phyloP scores from a whole-genome alignment of 2,329 filamentous ascomycete genomes.

The Diaporthe batatas region DNA sequence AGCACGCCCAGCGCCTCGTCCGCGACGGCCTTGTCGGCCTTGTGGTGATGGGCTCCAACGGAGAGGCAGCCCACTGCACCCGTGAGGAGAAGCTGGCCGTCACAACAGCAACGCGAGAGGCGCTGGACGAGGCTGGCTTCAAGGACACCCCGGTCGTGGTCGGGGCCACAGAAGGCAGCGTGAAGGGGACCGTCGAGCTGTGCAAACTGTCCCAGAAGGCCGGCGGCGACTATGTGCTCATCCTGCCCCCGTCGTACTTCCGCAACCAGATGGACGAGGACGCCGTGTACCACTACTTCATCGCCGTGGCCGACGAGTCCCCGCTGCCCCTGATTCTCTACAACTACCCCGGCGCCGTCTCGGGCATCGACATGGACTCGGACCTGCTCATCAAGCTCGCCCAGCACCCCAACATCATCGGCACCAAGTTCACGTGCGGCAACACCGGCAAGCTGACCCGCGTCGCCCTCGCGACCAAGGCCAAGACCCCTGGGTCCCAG shows the following conservation, averaged over 20 bases:
- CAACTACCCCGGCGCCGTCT: slow-evolving; percentile 91
- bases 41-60: slow-evolving; percentile 91
- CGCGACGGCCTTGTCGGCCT: slow-evolving; percentile 84
- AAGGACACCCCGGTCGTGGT: slow-evolving; percentile 82
- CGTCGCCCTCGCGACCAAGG: slow-evolving; percentile 79
- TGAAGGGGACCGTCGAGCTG: slow-evolving; percentile 83
- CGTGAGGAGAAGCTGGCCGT: slow-evolving; percentile 81
- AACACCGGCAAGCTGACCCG: slow-evolving; percentile 91
- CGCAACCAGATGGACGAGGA: slow-evolving; percentile 80
- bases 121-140: slow-evolving; percentile 85
- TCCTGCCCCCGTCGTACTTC: slow-evolving; percentile 89
- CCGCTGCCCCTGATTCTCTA: slow-evolving; percentile 87
- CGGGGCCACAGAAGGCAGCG: slow-evolving; percentile 84
- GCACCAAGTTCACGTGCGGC: slow-evolving; percentile 92
- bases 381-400: slow-evolving; percentile 86
- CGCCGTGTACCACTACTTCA: slow-evolving; percentile 80
- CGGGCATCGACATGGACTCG: slow-evolving; percentile 90
- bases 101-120: slow-evolving; percentile 82
- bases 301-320: slow-evolving; percentile 79
- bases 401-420: slow-evolving; percentile 85
- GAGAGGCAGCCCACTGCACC: slow-evolving; percentile 88
- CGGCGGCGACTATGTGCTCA: slow-evolving; percentile 83
- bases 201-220: slow-evolving; percentile 75
- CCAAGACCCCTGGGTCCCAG: slow-evolving; percentile 72
- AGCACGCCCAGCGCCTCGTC: slow-evolving; percentile 83